A percentile compares a stretch with the other conserved stretches of the same genome.
These are phyloP conservation scores for Pichia ethanolica DNA, from an alignment of 805 yeast genomes.

Conservation along the genomic window DNA sequence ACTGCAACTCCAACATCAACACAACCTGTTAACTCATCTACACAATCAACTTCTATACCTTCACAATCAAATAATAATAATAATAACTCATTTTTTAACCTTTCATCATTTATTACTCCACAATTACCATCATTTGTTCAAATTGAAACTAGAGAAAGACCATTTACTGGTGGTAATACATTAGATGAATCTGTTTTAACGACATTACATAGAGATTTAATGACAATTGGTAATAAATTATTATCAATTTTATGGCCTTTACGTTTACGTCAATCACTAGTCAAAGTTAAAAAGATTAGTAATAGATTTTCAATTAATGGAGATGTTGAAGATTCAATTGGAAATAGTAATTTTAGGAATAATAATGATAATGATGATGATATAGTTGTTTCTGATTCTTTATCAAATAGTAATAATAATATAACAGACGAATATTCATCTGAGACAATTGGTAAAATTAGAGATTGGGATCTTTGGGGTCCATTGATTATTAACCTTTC, in stretches of 20 bases:
- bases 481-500: slow-evolving; percentile 45
- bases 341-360: not conserved
- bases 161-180: slow-evolving; percentile 51
- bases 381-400: too few relatives aligned
- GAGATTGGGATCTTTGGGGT: slow-evolving; percentile 63
- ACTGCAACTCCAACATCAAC: not conserved
- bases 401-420: too few relatives aligned
- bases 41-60: not conserved
- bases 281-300: slow-evolving; percentile 22
- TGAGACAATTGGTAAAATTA: slow-evolving; percentile 28
- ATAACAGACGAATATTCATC: slow-evolving; percentile 26
- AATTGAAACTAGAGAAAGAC: slow-evolving; percentile 36
- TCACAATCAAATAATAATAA: too few relatives aligned
- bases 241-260: slow-evolving; percentile 32
- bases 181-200: slow-evolving; percentile 47
- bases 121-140: slow-evolving; percentile 17
- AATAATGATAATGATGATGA: not conserved
- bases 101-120: slow-evolving; percentile 31
- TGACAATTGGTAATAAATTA: slow-evolving; percentile 28
- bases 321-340: slow-evolving; percentile 20
- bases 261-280: slow-evolving; percentile 25
- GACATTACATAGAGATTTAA: slow-evolving; percentile 34
- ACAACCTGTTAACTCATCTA: slow-evolving; percentile 4
- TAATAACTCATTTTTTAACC: slow-evolving; percentile 16
- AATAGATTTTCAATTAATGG: slow-evolving; percentile 14